Evolutionary conservation across 345 rosid genomes (phyloP).

Genomic region (Corymbia maculata): DNA sequence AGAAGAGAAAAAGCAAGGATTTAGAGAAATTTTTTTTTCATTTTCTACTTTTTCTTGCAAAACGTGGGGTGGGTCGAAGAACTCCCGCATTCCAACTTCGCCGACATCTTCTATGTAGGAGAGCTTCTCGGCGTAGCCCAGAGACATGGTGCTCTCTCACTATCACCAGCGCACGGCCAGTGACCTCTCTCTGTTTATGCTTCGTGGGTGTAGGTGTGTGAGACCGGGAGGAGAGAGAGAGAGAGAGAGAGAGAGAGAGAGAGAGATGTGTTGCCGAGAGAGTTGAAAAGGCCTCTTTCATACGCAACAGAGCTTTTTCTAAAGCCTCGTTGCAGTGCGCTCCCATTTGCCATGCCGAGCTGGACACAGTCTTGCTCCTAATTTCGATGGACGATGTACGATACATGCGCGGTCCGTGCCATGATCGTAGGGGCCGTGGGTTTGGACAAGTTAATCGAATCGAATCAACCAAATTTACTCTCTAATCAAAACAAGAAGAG

Average conservation of each 20-base stretch:
- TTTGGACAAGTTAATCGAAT: neutral
- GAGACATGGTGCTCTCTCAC: slow-evolving; percentile 41
- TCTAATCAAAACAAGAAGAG: neutral
- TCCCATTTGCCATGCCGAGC: neutral
- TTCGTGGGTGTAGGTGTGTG: neutral
- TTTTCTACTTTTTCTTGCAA: slow-evolving; percentile 68
- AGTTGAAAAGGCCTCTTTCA: neutral
- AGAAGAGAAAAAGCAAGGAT: neutral
- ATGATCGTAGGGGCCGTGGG: neutral
- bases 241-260: neutral
- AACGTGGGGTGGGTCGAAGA: slow-evolving; percentile 66
- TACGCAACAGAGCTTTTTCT: neutral
- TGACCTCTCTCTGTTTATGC: neutral
- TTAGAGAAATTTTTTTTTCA: neutral
- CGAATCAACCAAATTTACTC: neutral
- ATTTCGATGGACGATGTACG: neutral
- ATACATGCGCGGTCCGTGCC: neutral
- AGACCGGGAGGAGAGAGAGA: neutral
- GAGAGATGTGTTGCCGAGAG: neutral
- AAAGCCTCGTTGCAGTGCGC: neutral
- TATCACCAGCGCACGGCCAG: neutral
- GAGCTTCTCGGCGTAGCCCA: slow-evolving; percentile 97
- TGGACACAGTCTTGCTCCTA: neutral
- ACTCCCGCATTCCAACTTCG: slow-evolving; percentile 88
- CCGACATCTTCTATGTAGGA: slow-evolving; percentile 99